Base-by-base conservation (phyloP, 2,329 filamentous ascomycete species). In the Monosporascus sp. region DNA sequence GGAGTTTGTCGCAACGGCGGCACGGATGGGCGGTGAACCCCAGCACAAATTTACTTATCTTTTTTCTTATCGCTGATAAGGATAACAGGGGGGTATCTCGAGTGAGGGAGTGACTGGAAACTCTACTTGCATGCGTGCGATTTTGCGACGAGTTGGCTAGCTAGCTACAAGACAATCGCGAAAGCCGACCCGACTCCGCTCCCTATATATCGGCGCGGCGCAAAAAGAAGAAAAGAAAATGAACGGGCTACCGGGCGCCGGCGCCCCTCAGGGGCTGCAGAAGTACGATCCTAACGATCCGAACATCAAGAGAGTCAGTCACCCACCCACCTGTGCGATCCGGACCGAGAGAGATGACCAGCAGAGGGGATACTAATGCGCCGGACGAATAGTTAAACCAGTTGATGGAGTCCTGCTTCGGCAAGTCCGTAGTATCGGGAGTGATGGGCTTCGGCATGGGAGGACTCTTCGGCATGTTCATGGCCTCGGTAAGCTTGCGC, bases 401-500 rank as follows among this genome's bases (percentile, higher is more conserved):
- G 24, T 83, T 84, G 44, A 96, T 97, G 90, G 92, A 97, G 72
- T 95, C 90, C 37, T 99, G 94, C 69, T 84, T 87, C 24, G 86
- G 86, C 53, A 99, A 99, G 72, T 89, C 90, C 18, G 86, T 84
- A 62, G 88, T 99, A 73, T 89, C 92, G 0, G 94, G 93, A 53
- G 89, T 88, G 24, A 95, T 95, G 83, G 94, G 94, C 17, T 97
- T 97, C 65, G 94, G 87, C 38, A 86, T 99, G 60, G 94, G 94
- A 58, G 94, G 91, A 65, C 78, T 95, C 44, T 99, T 99, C 63
- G 94, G 94, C 62, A 81, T 97, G 65, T 99, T 99, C 78, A 99
- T 97, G 93, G 90, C 92, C 55, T 94, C 89, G 66, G 90, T 96
- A 84, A 58, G 87, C 77, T 6, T 37, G 35, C 55, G 52, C 49